A percentile compares a stretch with the other conserved stretches of the same genome.
Evolutionary conservation across 305 asterid species (phyloP).

Genomic region (Andrographis paniculata): DNA sequence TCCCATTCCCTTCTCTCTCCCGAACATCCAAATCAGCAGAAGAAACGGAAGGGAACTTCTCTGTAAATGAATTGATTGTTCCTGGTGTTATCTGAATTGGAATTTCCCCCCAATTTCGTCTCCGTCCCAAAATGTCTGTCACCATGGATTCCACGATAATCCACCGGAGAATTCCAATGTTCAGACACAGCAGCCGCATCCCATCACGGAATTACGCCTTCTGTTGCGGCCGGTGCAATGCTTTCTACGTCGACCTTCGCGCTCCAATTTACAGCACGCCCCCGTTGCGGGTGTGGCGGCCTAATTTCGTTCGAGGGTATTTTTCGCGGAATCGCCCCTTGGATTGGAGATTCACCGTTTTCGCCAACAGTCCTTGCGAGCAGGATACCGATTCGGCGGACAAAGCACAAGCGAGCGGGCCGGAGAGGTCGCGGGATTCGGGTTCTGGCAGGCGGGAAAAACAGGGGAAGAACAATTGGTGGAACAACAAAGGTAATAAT

Average conservation of each 20-base stretch:
- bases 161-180: constrained; percentile 41
- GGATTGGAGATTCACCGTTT: constrained; percentile 33
- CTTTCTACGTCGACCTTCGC: constrained; percentile 25
- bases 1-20: constrained; percentile 27
- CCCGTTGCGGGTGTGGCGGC: constrained; percentile 40
- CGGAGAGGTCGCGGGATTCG: constrained; percentile 42
- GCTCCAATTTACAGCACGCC: constrained; percentile 20
- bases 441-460: constrained; percentile 62
- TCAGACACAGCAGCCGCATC: constrained; percentile 29
- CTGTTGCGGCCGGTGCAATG: constrained; percentile 37
- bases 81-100: constrained; percentile 4
- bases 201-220: constrained; percentile 27
- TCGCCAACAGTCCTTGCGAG: constrained; percentile 61
- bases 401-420: constrained; percentile 32
- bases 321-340: constrained; percentile 20
- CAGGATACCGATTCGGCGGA: constrained; percentile 77
- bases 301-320: constrained; percentile 28
- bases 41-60: constrained; percentile 21
- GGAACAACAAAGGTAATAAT: constrained; percentile 41
- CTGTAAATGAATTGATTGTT: constrained; percentile 16
- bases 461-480: constrained; percentile 72
- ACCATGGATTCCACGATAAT: constrained; percentile 31
- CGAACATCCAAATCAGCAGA: constrained; percentile 24
- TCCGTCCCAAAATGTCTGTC: constrained; percentile 31
- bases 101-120: constrained; percentile 1